Evolutionary conservation across 2,329 filamentous ascomycete species (phyloP).

Genomic region (Leptosphaerulina australis): DNA sequence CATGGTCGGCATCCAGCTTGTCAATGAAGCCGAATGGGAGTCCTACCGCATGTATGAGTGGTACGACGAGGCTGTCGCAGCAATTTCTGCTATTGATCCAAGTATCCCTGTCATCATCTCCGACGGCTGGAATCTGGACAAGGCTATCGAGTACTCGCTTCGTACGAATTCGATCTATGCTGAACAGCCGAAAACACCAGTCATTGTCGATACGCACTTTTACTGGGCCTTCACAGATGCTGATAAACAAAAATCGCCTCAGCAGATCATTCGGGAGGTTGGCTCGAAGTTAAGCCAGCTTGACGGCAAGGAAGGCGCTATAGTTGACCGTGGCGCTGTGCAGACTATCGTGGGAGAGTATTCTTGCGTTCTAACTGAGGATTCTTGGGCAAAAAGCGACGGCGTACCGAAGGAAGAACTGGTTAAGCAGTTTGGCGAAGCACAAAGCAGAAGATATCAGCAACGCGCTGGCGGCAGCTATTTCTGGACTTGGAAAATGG

Average conservation of each 20-base stretch:
- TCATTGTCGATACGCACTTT: slow-evolving; percentile 64
- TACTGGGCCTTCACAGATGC: slow-evolving; percentile 64
- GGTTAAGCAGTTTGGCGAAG: slow-evolving; percentile 55
- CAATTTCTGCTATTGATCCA: slow-evolving; percentile 56
- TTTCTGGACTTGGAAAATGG: slow-evolving; percentile 68
- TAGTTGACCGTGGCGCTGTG: slow-evolving; percentile 58
- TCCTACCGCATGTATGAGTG: slow-evolving; percentile 62
- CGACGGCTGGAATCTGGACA: slow-evolving; percentile 62
- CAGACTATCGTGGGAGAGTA: slow-evolving; percentile 64
- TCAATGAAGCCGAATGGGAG: slow-evolving; percentile 61
- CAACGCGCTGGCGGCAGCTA: slow-evolving; percentile 59
- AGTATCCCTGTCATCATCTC: slow-evolving; percentile 63
- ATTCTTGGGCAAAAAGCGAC: slow-evolving; percentile 53
- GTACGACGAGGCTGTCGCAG: slow-evolving; percentile 59
- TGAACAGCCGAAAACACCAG: slow-evolving; percentile 49
- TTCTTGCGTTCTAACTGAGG: slow-evolving; percentile 60
- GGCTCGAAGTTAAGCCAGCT: slow-evolving; percentile 53
- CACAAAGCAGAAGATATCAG: slow-evolving; percentile 57
- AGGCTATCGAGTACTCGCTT: slow-evolving; percentile 54
- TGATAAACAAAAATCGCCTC: slow-evolving; percentile 58
- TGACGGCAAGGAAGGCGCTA: slow-evolving; percentile 55
- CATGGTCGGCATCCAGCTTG: slow-evolving; percentile 63
- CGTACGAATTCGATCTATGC: slow-evolving; percentile 48
- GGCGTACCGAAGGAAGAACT: slow-evolving; percentile 48
- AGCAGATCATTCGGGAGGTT: slow-evolving; percentile 58